Conservation (phyloP, 2,329 filamentous ascomycete genomes). For the Botrytis porri region DNA sequence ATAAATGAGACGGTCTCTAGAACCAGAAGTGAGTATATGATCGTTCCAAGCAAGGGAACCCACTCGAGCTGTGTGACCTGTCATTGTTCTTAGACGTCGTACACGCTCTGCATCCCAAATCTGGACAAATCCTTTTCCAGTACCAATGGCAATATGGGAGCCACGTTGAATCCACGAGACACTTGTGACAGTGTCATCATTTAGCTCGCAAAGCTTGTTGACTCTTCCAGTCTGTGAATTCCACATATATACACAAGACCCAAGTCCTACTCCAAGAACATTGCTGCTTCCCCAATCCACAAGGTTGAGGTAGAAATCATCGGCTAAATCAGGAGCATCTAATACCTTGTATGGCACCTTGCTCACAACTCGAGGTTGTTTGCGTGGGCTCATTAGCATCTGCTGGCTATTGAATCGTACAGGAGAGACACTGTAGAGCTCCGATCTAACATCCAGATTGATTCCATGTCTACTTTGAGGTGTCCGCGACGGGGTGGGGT, state of each 20-base stretch:
- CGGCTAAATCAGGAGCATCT: conserved; percentile 90
- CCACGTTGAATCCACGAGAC: conserved; percentile 98
- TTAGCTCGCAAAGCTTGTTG: conserved; percentile 87
- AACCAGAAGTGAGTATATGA: conserved; percentile 94
- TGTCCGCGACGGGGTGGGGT: conserved; percentile 84
- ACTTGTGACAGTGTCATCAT: conserved; percentile 92
- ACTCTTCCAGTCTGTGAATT: conserved; percentile 88
- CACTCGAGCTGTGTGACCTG: conserved; percentile 88
- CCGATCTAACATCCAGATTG: conserved; percentile 84
- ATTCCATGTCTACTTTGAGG: conserved; percentile 83
- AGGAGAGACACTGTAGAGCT: conserved; percentile 93
- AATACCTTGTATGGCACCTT: conserved; percentile 98
- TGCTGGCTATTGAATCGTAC: conserved; percentile 91
- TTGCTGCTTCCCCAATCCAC: conserved; percentile 98
- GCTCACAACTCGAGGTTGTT: conserved; percentile 84
- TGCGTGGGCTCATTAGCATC: conserved; percentile 85
- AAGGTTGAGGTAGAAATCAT: conserved; percentile 96
- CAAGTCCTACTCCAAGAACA: conserved; percentile 86
- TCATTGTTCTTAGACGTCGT: conserved; percentile 89
- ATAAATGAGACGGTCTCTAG: conserved; percentile 87
- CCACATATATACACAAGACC: conserved; percentile 97
- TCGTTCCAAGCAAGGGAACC: conserved; percentile 97
- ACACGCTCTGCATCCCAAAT: conserved; percentile 95
- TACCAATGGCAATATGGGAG: conserved; percentile 92
- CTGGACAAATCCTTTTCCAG: conserved; percentile 88